Base-by-base conservation (phyloP, 1,284 basidiomycete genomes). In the Gomphus sp. region DNA sequence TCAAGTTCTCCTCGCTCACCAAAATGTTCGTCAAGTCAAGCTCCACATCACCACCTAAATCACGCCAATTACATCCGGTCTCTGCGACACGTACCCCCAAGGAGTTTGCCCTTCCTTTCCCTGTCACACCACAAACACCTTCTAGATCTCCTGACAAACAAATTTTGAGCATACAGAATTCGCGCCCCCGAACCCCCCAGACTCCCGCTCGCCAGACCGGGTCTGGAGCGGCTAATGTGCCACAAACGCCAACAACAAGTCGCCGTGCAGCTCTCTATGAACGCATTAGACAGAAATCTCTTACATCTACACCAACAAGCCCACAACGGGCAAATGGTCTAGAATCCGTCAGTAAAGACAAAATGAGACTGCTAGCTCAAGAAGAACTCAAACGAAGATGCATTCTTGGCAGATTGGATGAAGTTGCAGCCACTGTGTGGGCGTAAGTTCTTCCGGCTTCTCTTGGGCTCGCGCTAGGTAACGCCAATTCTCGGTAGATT, bases 341-440 rank as follows among this genome's bases (percentile, higher is more conserved):
- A 0, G 72, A 72, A 2, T 80, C 72, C 59, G 71, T 87, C 65
- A 80, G 79, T 36, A 80, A 75, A 61, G 86, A 88, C 57, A 80
- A 87, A 64, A 75, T 91, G 60, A 68, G 84, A 50, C 87, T 84
- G 68, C 72, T 89, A 55, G 76, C 82, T 43, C 86, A 89, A 66
- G 88, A 89, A 59, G 87, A 88, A 66, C 80, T 85, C 71, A 78
- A 87, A 59, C 76, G 85, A 58, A 76, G 85, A 44, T 88, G 87
- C 64, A 69, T 90, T 18, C 75, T 91, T 9, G 88, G 88, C 56
- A 80, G 88, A n/a, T 77, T 91, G 10, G 77, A 79, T 34, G 83
- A 85, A 12, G 78, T 91, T 22, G 89, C 88, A n/a, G 88, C 91
- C 67, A 87, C 87, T 62, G 79, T 86, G n/a, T 91, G 89, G 87